phyloP scores from a whole-genome alignment of 2,329 filamentous ascomycete species.

The Diaporthe nobilis region DNA sequence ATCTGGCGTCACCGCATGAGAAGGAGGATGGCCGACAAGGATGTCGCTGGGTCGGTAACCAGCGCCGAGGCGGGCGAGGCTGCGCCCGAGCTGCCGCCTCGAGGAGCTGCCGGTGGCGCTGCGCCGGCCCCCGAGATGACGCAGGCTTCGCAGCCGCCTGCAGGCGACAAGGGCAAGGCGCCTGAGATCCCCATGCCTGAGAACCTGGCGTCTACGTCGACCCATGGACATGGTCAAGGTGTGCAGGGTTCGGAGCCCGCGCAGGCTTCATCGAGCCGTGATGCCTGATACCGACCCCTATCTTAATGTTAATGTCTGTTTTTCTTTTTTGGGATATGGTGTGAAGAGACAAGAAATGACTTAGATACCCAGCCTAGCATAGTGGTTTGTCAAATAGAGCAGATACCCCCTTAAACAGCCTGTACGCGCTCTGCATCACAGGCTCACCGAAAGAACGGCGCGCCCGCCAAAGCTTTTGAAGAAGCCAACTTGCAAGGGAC shows the following conservation, averaged over 20 bases:
- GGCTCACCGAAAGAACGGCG: neutral
- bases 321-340: neutral
- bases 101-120: neutral
- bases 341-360: neutral
- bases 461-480: neutral
- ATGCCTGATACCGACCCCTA: neutral
- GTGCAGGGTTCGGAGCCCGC: neutral
- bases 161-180: conserved; percentile 22
- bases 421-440: neutral
- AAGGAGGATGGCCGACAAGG: conserved; percentile 24
- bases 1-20: conserved; percentile 37
- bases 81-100: neutral
- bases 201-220: neutral
- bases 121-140: conserved; percentile 29
- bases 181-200: conserved; percentile 19
- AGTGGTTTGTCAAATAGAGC: conserved; percentile 15
- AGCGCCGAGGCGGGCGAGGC: conserved; percentile 24
- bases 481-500: neutral
- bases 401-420: conserved; percentile 30
- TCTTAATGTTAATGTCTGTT: conserved; percentile 23
- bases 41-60: neutral
- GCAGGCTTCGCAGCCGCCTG: conserved; percentile 5
- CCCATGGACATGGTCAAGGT: neutral
- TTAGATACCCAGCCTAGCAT: conserved; percentile 18
- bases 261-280: neutral